Conservation (phyloP, 1,139 yeast genomes). For the Geotrichum histeridarum region DNA sequence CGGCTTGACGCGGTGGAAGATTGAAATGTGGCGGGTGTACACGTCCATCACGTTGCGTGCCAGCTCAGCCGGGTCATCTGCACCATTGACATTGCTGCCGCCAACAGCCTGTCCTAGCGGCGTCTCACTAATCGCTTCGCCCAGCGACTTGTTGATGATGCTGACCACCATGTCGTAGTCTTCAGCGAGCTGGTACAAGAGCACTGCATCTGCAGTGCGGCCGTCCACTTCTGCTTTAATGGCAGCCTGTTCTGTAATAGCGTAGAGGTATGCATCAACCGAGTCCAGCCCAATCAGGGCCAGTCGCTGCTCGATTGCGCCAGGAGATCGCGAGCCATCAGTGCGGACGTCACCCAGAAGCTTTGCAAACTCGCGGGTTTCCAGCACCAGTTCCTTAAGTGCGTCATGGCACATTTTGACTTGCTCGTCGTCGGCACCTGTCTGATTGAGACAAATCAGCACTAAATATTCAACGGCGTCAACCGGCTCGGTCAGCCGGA, state of each 20-base stretch:
- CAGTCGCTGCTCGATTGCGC: constrained; percentile 77
- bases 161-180: constrained; percentile 85
- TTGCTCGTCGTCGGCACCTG: constrained; percentile 29
- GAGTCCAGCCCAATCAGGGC: constrained; percentile 55
- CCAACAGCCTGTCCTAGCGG: constrained; percentile 63
- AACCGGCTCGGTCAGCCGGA: constrained; percentile 80
- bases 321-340: constrained; percentile 76
- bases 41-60: constrained; percentile 40
- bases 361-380: constrained; percentile 77
- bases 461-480: constrained; percentile 86
- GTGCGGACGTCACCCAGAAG: constrained; percentile 73
- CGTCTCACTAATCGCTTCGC: constrained; percentile 70
- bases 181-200: constrained; percentile 81
- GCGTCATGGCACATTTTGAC: constrained; percentile 68
- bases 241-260: constrained; percentile 82
- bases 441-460: constrained; percentile 54
- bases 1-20: constrained; percentile 32
- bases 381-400: constrained; percentile 74
- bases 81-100: constrained; percentile 26
- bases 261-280: constrained; percentile 51
- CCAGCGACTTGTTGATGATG: constrained; percentile 68
- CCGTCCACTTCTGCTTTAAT: constrained; percentile 89
- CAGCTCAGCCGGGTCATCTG: constrained; percentile 40
- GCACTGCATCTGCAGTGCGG: constrained; percentile 75
- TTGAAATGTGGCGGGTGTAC: constrained; percentile 35